phyloP scores from a whole-genome alignment of 305 asterid species.

The Solanum hybrid region DNA sequence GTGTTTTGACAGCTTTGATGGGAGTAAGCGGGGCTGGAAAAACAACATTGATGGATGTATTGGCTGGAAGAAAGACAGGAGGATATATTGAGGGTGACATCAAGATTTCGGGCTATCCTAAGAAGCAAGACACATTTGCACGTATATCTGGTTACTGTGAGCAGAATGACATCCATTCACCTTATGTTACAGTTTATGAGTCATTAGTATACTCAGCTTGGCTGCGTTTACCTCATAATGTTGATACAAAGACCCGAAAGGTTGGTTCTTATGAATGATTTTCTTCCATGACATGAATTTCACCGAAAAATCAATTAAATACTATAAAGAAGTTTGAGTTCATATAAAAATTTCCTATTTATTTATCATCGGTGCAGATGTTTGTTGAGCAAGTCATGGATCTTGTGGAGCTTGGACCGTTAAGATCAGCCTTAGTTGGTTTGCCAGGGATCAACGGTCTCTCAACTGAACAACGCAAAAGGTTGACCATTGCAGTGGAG shows the following conservation, averaged over 20 bases:
- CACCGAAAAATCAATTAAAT: too few species aligned
- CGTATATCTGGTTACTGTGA: conserved; percentile 33
- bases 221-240: conserved; percentile 22
- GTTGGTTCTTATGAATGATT: too few species aligned
- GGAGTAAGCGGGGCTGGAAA: conserved; percentile 27
- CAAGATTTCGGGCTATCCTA: conserved; percentile 25
- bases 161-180: conserved; percentile 33
- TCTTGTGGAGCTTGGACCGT: conserved; percentile 24
- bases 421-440: conserved; percentile 25
- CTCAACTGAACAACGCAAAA: conserved; percentile 30
- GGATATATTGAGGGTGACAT: conserved; percentile 22
- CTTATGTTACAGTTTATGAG: conserved; percentile 25
- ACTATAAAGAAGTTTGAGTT: conserved; percentile 14
- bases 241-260: too few species aligned
- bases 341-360: neutral
- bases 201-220: conserved; percentile 29
- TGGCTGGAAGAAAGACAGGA: conserved; percentile 26
- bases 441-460: conserved; percentile 32
- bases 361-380: conserved; percentile 7
- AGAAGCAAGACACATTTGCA: conserved; percentile 31
- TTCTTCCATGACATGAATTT: too few species aligned
- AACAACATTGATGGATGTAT: conserved; percentile 24
- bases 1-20: conserved; percentile 28
- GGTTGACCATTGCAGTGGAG: conserved; percentile 33
- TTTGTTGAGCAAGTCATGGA: conserved; percentile 34